These are phyloP conservation scores for Fusarium udum DNA, from an alignment of 2,329 filamentous ascomycete species.

Conservation along the genomic window DNA sequence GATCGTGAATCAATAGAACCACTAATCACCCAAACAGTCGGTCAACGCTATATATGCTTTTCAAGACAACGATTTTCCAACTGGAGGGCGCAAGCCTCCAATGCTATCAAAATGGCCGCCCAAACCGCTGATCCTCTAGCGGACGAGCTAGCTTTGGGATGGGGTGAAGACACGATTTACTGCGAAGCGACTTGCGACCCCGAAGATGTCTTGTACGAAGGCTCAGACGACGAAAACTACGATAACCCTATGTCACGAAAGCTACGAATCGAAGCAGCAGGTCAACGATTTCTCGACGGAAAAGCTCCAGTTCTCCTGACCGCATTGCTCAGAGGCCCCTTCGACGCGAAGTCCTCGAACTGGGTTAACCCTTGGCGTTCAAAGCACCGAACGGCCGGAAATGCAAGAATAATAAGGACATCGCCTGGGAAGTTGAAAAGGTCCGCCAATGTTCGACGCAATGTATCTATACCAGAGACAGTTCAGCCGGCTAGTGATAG, in stretches of 20 bases:
- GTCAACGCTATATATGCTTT: neutral
- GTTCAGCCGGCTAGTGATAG: slow-evolving; percentile 18
- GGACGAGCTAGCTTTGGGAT: slow-evolving; percentile 29
- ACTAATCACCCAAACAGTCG: neutral
- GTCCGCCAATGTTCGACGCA: slow-evolving; percentile 22
- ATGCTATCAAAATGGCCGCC: slow-evolving; percentile 23
- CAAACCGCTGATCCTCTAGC: slow-evolving; percentile 14
- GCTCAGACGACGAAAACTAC: slow-evolving; percentile 68
- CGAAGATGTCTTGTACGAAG: slow-evolving; percentile 62
- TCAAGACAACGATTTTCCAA: slow-evolving; percentile 3
- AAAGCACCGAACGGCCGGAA: slow-evolving; percentile 37
- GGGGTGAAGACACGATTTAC: slow-evolving; percentile 53
- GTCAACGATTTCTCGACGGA: slow-evolving; percentile 66
- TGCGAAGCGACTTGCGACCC: slow-evolving; percentile 54
- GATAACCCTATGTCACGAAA: slow-evolving; percentile 57
- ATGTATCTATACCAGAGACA: slow-evolving; percentile 30
- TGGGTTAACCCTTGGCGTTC: slow-evolving; percentile 51
- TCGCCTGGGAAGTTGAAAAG: slow-evolving; percentile 31
- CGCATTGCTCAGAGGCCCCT: slow-evolving; percentile 69
- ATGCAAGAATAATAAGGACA: slow-evolving; percentile 10
- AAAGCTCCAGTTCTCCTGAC: slow-evolving; percentile 66
- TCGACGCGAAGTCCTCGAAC: slow-evolving; percentile 50
- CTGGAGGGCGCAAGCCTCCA: slow-evolving; percentile 22
- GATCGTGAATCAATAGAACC: slow-evolving; percentile 1
- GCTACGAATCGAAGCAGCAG: slow-evolving; percentile 67